A percentile compares a stretch with the other conserved stretches of the same genome.
Conservation (phyloP, 2,329 filamentous ascomycete genomes). For the Reticulascus tulasneorum region DNA sequence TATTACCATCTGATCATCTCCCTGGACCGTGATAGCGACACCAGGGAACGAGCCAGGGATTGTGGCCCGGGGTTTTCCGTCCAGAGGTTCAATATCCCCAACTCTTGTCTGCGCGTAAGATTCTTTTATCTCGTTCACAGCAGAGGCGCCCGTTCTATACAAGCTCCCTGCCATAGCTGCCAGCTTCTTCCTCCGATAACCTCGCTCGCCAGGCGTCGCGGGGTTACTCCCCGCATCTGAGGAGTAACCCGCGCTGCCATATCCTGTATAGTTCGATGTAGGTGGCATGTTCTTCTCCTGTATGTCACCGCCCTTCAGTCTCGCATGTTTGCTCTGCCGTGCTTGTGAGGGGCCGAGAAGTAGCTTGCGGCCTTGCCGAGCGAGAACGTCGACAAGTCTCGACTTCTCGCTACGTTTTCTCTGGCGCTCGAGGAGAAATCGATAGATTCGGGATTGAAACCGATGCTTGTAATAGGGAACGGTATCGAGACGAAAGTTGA, state of each 20-base stretch:
- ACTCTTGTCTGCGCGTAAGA: slow-evolving; percentile 53
- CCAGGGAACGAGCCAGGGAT: slow-evolving; percentile 81
- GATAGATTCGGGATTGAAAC: slow-evolving; percentile 73
- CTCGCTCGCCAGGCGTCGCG: slow-evolving; percentile 51
- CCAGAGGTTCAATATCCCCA: slow-evolving; percentile 28
- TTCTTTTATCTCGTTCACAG: slow-evolving; percentile 56
- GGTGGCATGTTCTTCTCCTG: slow-evolving; percentile 17
- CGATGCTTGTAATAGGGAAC: slow-evolving; percentile 67
- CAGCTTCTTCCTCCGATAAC: slow-evolving; percentile 73
- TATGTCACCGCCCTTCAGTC: slow-evolving; percentile 13
- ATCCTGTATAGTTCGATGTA: slow-evolving; percentile 12
- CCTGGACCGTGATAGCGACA: slow-evolving; percentile 72
- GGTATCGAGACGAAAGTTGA: slow-evolving; percentile 69
- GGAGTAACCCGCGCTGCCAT: slow-evolving; percentile 25
- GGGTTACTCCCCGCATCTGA: slow-evolving; percentile 18
- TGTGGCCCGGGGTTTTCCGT: slow-evolving; percentile 31
- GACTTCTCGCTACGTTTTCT: slow-evolving; percentile 46
- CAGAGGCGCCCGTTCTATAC: slow-evolving; percentile 53
- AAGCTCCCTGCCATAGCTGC: slow-evolving; percentile 59
- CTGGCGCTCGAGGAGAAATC: slow-evolving; percentile 65
- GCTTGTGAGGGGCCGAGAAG: slow-evolving; percentile 35
- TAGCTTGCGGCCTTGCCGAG: slow-evolving; percentile 39
- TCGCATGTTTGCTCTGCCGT: slow-evolving; percentile 25
- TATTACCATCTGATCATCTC: slow-evolving; percentile 86
- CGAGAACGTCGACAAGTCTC: slow-evolving; percentile 39